Evolutionary conservation across 352 stramenopile genomes (phyloP).

Genomic region (Phytophthora capsici): DNA sequence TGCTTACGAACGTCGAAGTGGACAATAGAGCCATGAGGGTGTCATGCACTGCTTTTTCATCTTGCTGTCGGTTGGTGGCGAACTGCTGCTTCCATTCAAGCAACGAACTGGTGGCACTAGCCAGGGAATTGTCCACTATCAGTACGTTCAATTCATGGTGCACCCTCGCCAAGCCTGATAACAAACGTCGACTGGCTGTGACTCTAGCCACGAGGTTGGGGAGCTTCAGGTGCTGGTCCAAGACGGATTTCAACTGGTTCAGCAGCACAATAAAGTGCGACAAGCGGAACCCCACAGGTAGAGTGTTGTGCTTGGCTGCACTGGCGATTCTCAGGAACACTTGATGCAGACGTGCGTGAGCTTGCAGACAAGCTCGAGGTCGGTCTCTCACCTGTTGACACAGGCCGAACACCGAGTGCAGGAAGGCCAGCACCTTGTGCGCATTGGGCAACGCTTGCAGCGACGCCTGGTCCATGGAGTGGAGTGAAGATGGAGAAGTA

Average conservation of each 20-base stretch:
- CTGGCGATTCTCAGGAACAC: conserved; percentile 50
- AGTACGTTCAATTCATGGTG: conserved; percentile 53
- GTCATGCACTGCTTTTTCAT: conserved; percentile 64
- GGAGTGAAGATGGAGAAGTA: conserved; percentile 28
- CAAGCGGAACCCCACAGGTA: conserved; percentile 36
- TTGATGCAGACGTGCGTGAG: conserved; percentile 57
- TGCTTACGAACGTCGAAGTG: conserved; percentile 59
- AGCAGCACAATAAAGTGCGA: conserved; percentile 53
- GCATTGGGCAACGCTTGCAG: conserved; percentile 38
- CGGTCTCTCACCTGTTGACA: conserved; percentile 55
- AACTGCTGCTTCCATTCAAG: conserved; percentile 60
- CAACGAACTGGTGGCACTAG: conserved; percentile 36
- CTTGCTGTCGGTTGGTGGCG: conserved; percentile 51
- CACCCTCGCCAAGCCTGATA: conserved; percentile 43
- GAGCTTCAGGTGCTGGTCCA: conserved; percentile 54
- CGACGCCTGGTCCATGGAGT: conserved; percentile 30
- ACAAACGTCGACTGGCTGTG: conserved; percentile 50
- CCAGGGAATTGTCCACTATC: conserved; percentile 35
- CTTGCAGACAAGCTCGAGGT: conserved; percentile 48
- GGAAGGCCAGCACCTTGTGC: conserved; percentile 40
- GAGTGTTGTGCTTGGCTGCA: conserved; percentile 32
- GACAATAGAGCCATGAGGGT: conserved; percentile 59
- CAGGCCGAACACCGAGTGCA: conserved; percentile 47
- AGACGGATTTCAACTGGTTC: conserved; percentile 42
- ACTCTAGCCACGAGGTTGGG: conserved; percentile 43